Conservation (phyloP, 441 rosid species). For the Arabidopsis hybrid region DNA sequence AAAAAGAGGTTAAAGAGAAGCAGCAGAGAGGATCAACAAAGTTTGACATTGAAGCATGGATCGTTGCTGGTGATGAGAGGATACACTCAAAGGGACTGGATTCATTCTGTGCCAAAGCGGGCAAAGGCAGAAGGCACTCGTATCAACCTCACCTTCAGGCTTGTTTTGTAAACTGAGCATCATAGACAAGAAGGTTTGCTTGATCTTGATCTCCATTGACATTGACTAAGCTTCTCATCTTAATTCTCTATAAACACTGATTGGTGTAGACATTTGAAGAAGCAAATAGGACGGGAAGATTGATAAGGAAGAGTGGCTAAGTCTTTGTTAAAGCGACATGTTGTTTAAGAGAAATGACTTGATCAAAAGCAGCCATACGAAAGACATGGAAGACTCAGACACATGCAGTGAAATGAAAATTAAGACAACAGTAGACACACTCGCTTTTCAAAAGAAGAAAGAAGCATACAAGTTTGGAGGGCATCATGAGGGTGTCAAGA, state of each 20-base stretch:
- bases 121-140: conserved; percentile 42
- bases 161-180: conserved; percentile 50
- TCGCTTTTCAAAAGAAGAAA: too few relatives aligned
- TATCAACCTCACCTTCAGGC: conserved; percentile 83
- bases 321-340: too few relatives aligned
- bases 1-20: conserved; percentile 64
- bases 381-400: too few relatives aligned
- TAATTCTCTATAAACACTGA: background rate
- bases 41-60: conserved; percentile 78
- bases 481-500: too few relatives aligned
- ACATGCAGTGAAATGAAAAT: too few relatives aligned
- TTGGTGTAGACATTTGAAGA: conserved; percentile 76
- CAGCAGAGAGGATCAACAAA: conserved; percentile 53
- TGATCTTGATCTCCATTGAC: background rate
- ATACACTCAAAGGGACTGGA: conserved; percentile 75
- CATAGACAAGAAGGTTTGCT: conserved; percentile 52
- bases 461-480: too few relatives aligned
- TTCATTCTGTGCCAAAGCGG: conserved; percentile 83
- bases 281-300: conserved; percentile 88
- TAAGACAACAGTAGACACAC: too few relatives aligned
- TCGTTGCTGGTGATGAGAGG: conserved; percentile 64
- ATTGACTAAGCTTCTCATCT: conserved; percentile 26
- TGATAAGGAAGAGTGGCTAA: conserved; percentile 88
- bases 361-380: too few relatives aligned
- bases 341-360: too few relatives aligned